These are phyloP conservation scores for Populus hybrid DNA, from an alignment of 441 rosid genomes.

Conservation along the genomic window DNA sequence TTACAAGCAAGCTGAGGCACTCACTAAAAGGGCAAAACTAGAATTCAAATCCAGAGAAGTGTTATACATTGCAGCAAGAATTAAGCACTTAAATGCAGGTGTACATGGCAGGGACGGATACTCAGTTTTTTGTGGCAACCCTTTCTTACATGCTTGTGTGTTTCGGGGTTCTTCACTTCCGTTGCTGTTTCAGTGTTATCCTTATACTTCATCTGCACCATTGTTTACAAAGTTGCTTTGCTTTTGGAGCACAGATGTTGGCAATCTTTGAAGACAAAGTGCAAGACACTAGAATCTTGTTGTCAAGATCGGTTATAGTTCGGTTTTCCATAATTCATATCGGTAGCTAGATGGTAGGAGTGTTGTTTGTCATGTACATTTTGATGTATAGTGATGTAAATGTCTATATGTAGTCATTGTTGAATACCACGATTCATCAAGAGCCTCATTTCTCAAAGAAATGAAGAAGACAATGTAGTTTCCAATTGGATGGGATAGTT, in stretches of 20 bases:
- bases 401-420: constrained; percentile 13
- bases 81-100: constrained; percentile 2
- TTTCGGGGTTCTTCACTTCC: background rate
- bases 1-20: constrained; percentile 1
- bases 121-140: constrained; percentile 9
- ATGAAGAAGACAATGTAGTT: background rate
- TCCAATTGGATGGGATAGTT: background rate
- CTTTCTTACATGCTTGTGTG: background rate
- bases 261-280: constrained; percentile 1
- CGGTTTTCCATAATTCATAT: background rate
- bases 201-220: background rate
- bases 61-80: constrained; percentile 11
- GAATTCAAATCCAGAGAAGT: constrained; percentile 2
- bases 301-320: constrained; percentile 12
- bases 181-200: background rate
- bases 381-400: constrained; percentile 23
- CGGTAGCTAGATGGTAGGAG: background rate
- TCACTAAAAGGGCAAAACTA: background rate
- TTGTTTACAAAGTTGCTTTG: background rate
- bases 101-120: background rate
- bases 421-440: constrained; percentile 3
- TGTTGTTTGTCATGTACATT: constrained; percentile 19
- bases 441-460: background rate
- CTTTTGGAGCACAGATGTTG: constrained; percentile 18
- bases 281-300: constrained; percentile 12